phyloP scores from a whole-genome alignment of 257 asterid species.

The Coffea canephora region DNA sequence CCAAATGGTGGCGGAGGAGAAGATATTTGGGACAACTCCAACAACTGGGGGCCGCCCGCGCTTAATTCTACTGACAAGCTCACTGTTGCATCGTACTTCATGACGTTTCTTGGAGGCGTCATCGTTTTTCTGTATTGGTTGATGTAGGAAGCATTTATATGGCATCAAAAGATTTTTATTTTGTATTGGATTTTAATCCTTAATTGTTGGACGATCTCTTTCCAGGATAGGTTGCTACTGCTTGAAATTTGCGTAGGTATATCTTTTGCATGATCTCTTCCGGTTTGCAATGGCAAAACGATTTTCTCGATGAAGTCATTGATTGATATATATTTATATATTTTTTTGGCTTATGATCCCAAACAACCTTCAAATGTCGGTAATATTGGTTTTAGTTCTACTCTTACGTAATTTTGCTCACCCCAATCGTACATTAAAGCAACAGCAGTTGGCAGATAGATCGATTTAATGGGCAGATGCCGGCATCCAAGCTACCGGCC shows the following conservation, averaged over 20 bases:
- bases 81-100: conserved; percentile 28
- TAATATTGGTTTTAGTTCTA: too few relatives aligned
- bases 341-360: background rate
- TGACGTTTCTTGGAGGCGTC: conserved; percentile 30
- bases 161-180: background rate
- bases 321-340: too few relatives aligned
- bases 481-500: too few relatives aligned
- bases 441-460: too few relatives aligned
- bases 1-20: conserved; percentile 7
- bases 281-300: background rate
- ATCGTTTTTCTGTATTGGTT: conserved; percentile 27
- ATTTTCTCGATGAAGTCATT: background rate
- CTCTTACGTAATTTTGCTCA: too few relatives aligned
- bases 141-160: conserved; percentile 20
- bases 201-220: background rate
- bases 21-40: conserved; percentile 17
- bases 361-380: too few relatives aligned
- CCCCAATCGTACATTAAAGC: too few relatives aligned
- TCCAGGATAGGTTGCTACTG: background rate
- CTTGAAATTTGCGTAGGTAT: background rate
- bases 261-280: background rate
- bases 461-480: too few relatives aligned
- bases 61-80: conserved; percentile 27
- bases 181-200: background rate
- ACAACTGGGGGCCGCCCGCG: conserved; percentile 24